A percentile compares a stretch with the other conserved stretches of the same genome.
Conservation (phyloP, 331 rosid genomes). For the Stylosanthes scabra region DNA sequence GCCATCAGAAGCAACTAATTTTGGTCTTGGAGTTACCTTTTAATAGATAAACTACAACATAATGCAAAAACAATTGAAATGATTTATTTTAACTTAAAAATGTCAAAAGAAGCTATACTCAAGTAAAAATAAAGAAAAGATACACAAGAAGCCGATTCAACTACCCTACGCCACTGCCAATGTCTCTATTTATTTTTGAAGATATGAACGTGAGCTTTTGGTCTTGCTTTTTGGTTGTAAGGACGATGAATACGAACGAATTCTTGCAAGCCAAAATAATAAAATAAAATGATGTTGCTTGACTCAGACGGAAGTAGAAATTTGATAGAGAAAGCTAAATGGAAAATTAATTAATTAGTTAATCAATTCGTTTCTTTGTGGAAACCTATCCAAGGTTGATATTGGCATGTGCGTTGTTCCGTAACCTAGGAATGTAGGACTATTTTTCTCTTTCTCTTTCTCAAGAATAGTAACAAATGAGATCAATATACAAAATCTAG, state of each 20-base stretch:
- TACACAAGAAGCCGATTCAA: too few species aligned
- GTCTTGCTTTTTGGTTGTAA: neutral
- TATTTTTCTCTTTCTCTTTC: neutral
- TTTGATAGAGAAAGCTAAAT: neutral
- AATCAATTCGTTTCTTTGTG: neutral
- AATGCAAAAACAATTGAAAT: too few species aligned
- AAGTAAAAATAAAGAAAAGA: too few species aligned
- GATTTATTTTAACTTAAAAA: too few species aligned
- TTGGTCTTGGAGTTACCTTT: too few species aligned
- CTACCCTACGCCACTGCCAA: neutral
- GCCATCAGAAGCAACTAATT: too few species aligned
- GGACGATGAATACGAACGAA: neutral
- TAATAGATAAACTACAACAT: too few species aligned
- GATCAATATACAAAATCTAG: neutral
- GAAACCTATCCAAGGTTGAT: neutral
- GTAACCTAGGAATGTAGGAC: neutral
- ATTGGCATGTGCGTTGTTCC: neutral
- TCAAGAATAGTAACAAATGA: neutral
- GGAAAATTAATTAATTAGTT: neutral
- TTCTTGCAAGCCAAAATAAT: neutral
- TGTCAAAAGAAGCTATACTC: too few species aligned
- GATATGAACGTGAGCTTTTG: neutral
- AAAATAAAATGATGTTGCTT: neutral
- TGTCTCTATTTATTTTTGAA: too few species aligned
- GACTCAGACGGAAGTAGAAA: neutral